phyloP scores from a whole-genome alignment of 805 yeast species.

The Metahyphopichia silvanorum region DNA sequence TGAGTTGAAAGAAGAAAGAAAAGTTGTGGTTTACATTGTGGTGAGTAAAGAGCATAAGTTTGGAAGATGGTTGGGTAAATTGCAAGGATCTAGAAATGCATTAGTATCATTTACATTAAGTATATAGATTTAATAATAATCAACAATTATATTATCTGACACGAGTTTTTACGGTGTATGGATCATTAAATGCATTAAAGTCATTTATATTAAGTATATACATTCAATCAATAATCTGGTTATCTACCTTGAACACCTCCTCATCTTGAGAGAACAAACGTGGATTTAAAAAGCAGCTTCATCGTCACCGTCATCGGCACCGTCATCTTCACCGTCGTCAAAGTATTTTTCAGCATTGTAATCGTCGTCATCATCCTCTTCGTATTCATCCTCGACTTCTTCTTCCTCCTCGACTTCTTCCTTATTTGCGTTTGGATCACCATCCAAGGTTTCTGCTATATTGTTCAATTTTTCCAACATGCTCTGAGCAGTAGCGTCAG shows the following conservation, averaged over 20 bases:
- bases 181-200: not conserved
- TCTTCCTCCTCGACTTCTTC: slow-evolving; percentile 46
- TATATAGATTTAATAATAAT: not conserved
- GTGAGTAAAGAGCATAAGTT: slow-evolving; percentile 82
- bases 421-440: slow-evolving; percentile 32
- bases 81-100: slow-evolving; percentile 71
- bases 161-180: too few relatives aligned
- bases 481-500: slow-evolving; percentile 35
- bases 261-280: too few relatives aligned
- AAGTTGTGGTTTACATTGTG: slow-evolving; percentile 54
- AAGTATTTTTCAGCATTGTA: slow-evolving; percentile 79
- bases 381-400: slow-evolving; percentile 66
- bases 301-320: slow-evolving; percentile 59
- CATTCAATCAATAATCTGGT: too few relatives aligned
- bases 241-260: too few relatives aligned
- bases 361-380: slow-evolving; percentile 74
- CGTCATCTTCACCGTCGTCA: slow-evolving; percentile 63
- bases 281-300: slow-evolving; percentile 73
- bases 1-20: slow-evolving; percentile 48
- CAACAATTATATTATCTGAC: too few relatives aligned
- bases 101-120: slow-evolving; percentile 34
- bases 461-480: slow-evolving; percentile 41
- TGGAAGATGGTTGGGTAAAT: slow-evolving; percentile 78
- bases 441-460: slow-evolving; percentile 45
- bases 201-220: too few relatives aligned